Base-by-base conservation (phyloP, 148 eudicot species). In the Vaccinium macrocarpon region DNA sequence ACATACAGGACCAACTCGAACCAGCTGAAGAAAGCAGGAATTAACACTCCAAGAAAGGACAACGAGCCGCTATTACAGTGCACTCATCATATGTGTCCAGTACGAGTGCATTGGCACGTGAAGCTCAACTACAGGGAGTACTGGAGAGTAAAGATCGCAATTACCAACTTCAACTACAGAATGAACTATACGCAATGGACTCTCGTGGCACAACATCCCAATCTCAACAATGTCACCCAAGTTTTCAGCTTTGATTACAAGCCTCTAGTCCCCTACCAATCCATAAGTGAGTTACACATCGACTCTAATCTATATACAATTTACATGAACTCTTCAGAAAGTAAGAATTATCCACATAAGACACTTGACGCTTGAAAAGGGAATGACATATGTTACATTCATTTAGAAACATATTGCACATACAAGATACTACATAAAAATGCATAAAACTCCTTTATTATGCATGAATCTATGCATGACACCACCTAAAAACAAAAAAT, bases 231-330 rank as follows among this genome's bases (percentile, higher is more conserved):
- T 72, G 90, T 92, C 62, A 91, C 95, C 48, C 90, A 91, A 87
- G 91, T 92, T 68, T 91, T 91, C 83, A 92, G 93, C 90, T 92
- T 92, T 49, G 84, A 92, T 85, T 92, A 91, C 88, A 92, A 92
- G 87, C 92, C 95, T 23, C 81, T 92, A 1, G 90, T 88, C 56
- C 89, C 93, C 0, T 92, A 89, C 72, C 88, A 85, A 84, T 90
- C 95, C 49, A 89, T 89, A 84, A 89, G 92, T 91, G 84, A 88
- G 93, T 87, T 42, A 9, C 48, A 11, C 21, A 2, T 4, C 14
- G 8, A 51, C 66, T 27, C 19, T 12, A 8, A 77, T 3, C 16
- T 11, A 70, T 27, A 68, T 27, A 29, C 38, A 13, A 27, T 27
- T 52, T 52, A 13, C 38, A 25, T 68, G 32, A 18, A 27, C 38